phyloP scores from a whole-genome alignment of 2,329 filamentous ascomycete genomes.

The Acarospora socialis region DNA sequence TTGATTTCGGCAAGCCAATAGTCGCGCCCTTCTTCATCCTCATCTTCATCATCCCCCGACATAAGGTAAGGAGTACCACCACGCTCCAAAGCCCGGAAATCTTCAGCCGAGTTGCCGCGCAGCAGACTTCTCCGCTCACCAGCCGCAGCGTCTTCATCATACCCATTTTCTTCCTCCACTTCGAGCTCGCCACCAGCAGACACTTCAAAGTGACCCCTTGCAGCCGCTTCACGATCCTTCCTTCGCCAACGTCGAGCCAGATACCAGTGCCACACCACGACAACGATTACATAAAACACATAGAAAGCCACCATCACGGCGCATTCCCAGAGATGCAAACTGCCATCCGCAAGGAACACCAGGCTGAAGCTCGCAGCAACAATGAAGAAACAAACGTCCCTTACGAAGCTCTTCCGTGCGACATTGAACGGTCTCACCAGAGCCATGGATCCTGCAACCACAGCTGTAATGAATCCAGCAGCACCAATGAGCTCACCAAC shows the following conservation, averaged over 20 bases:
- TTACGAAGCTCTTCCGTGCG: conserved; percentile 72
- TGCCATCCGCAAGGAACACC: conserved; percentile 72
- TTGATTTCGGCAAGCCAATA: conserved; percentile 64
- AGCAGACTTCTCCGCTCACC: conserved; percentile 31
- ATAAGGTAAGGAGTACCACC: conserved; percentile 32
- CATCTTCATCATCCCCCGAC: conserved; percentile 40
- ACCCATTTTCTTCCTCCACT: conserved; percentile 39
- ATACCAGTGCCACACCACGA: conserved; percentile 88
- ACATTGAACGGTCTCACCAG: conserved; percentile 91
- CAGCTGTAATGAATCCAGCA: conserved; percentile 88
- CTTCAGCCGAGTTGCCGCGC: conserved; percentile 40
- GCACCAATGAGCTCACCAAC: conserved; percentile 91
- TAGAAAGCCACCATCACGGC: conserved; percentile 84
- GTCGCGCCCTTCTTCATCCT: conserved; percentile 41
- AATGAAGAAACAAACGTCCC: conserved; percentile 87
- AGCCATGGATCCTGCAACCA: conserved; percentile 95
- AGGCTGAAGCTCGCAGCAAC: conserved; percentile 76
- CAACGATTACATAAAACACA: conserved; percentile 71
- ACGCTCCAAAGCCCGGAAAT: conserved; percentile 47
- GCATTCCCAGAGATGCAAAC: conserved; percentile 78
- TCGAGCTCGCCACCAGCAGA: conserved; percentile 45
- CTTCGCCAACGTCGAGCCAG: conserved; percentile 47
- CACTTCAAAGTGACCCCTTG: conserved; percentile 59
- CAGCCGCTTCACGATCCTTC: conserved; percentile 53
- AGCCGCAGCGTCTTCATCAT: conserved; percentile 37